Conservation (phyloP, 1,284 basidiomycete species). For the Peniophora sp. region DNA sequence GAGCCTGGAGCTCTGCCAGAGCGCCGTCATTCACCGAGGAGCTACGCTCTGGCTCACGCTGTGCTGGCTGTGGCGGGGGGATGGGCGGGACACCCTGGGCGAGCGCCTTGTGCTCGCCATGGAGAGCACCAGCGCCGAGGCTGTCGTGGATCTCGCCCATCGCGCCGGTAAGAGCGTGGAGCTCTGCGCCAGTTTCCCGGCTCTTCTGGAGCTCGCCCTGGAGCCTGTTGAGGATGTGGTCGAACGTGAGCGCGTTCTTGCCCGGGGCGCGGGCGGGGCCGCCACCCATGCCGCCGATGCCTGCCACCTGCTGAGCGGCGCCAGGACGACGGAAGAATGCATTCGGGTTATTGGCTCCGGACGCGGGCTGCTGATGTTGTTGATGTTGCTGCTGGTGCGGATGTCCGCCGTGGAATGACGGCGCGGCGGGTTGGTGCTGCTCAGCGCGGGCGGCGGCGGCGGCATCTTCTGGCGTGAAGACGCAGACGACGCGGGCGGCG, state of each 20-base stretch:
- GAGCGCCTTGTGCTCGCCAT: constrained; percentile 35
- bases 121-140: constrained; percentile 68
- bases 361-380: too few species aligned
- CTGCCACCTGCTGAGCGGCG: constrained; percentile 48
- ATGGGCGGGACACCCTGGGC: constrained; percentile 60
- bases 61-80: constrained; percentile 38
- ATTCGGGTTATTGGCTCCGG: constrained; percentile 24
- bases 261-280: constrained; percentile 61
- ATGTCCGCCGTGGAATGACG: constrained; percentile 16
- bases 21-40: constrained; percentile 15
- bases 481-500: constrained; percentile 86
- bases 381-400: constrained; percentile 10
- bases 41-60: not conserved
- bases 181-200: constrained; percentile 87
- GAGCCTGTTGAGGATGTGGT: constrained; percentile 72
- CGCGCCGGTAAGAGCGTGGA: constrained; percentile 72
- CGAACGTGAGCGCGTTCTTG: constrained; percentile 75
- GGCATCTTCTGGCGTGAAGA: constrained; percentile 83
- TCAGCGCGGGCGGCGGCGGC: constrained; percentile 61
- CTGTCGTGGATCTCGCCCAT: constrained; percentile 93
- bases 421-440: constrained; percentile 38
- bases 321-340: constrained; percentile 40
- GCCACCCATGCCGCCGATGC: constrained; percentile 70
- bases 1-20: constrained; percentile 67
- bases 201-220: constrained; percentile 92